These are phyloP conservation scores for Boletus vinaceobasis DNA, from an alignment of 768 basidiomycete genomes.

Conservation along the genomic window DNA sequence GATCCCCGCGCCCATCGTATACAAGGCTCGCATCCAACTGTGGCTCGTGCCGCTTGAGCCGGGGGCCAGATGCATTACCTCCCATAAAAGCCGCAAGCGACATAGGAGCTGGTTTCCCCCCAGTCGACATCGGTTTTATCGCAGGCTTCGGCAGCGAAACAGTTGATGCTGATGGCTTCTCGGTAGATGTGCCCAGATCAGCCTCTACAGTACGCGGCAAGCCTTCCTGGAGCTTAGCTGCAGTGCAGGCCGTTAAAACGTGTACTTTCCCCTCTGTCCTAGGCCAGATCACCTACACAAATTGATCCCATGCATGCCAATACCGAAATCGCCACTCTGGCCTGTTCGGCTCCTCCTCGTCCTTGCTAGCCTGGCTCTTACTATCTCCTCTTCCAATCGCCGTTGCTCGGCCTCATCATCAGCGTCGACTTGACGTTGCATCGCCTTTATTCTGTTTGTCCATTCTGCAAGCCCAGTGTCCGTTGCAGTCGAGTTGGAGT, in stretches of 20 bases:
- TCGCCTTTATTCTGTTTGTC: slow-evolving; percentile 74
- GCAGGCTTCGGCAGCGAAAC: slow-evolving; percentile 11
- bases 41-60: slow-evolving; percentile 67
- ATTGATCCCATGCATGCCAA: slow-evolving; percentile 36
- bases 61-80: slow-evolving; percentile 69
- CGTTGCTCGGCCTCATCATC: slow-evolving; percentile 77
- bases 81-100: slow-evolving; percentile 84
- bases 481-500: slow-evolving; percentile 28
- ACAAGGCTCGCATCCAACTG: slow-evolving; percentile 66
- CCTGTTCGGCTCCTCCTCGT: slow-evolving; percentile 36
- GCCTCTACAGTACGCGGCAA: slow-evolving; percentile 3
- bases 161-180: slow-evolving; percentile 2
- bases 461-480: slow-evolving; percentile 76
- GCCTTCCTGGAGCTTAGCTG: slow-evolving; percentile 25
- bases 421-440: slow-evolving; percentile 78
- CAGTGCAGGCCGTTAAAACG: slow-evolving; percentile 1
- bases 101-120: slow-evolving; percentile 44
- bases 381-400: slow-evolving; percentile 57
- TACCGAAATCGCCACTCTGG: slow-evolving; percentile 36
- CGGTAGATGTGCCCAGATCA: slow-evolving; percentile 9
- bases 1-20: slow-evolving; percentile 58
- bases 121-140: slow-evolving; percentile 8
- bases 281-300: slow-evolving; percentile 27
- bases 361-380: slow-evolving; percentile 44
- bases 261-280: background rate